Conservation (phyloP, 345 rosid genomes). For the Salix arbutifolia region DNA sequence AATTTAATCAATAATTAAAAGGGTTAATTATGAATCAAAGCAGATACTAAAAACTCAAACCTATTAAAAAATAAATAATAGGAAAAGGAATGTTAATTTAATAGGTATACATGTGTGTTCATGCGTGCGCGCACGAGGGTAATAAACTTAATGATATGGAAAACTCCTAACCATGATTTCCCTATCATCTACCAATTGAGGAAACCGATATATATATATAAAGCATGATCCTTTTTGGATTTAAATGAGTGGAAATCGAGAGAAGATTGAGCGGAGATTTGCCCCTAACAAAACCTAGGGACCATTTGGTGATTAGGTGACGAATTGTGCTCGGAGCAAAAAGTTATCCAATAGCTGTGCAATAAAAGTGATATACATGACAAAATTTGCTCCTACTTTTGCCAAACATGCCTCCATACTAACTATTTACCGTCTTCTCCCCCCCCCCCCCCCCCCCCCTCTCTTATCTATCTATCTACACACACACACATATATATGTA, state of each 20-base stretch:
- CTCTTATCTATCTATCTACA: neutral
- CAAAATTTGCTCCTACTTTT: neutral
- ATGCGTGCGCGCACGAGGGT: neutral
- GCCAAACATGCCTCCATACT: neutral
- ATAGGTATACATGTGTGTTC: no score
- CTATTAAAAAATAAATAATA: no score
- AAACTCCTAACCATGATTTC: neutral
- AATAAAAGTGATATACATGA: neutral
- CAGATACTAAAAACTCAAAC: no score
- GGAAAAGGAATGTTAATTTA: no score
- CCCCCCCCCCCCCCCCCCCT: neutral
- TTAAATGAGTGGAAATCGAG: constrained; percentile 40
- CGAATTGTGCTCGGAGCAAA: neutral
- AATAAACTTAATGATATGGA: neutral
- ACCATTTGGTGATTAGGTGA: constrained; percentile 21
- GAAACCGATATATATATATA: neutral
- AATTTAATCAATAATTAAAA: no score
- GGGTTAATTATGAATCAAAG: no score
- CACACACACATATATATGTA: neutral
- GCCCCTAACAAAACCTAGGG: constrained; percentile 28
- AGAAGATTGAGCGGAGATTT: constrained; percentile 42
- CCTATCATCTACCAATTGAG: neutral
- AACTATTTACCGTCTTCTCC: neutral
- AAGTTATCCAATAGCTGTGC: neutral
- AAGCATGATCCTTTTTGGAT: constrained; percentile 27